Percentiles rank a stretch among this genome's conserved stretches.
Conservation (phyloP, 2,329 filamentous ascomycete species). For the Botrytis porri region DNA sequence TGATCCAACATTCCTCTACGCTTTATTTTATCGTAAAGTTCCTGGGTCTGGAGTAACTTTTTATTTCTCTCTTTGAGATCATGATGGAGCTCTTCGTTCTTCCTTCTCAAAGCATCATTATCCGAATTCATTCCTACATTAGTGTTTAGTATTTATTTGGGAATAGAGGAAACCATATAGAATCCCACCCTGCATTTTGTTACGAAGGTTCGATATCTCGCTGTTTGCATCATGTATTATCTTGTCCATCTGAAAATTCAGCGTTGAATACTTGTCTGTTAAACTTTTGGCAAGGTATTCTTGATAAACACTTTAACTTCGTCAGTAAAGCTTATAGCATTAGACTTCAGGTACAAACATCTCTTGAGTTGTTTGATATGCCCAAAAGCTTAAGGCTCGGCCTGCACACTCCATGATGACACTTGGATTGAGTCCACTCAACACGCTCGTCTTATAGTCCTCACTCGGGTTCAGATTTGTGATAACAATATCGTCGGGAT, state of each 20-base stretch:
- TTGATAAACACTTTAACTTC: conserved; percentile 63
- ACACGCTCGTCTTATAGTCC: conserved; percentile 83
- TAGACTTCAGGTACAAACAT: conserved; percentile 53
- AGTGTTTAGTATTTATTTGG: conserved; percentile 19
- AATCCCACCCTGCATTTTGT: conserved; percentile 59
- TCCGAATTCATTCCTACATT: conserved; percentile 54
- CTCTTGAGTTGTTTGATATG: conserved; percentile 80
- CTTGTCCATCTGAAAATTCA: conserved; percentile 68
- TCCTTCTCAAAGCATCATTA: conserved; percentile 61
- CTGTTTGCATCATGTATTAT: conserved; percentile 71
- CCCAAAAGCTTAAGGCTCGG: conserved; percentile 78
- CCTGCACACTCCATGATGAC: conserved; percentile 85
- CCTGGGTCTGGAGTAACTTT: conserved; percentile 66
- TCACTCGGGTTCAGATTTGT: conserved; percentile 74
- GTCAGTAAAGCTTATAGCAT: conserved; percentile 31
- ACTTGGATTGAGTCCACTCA: conserved; percentile 78
- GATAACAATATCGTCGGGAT: conserved; percentile 71
- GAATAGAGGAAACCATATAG: background rate
- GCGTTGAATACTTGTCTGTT: conserved; percentile 64
- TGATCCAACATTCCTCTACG: conserved; percentile 53
- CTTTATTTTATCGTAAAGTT: conserved; percentile 60
- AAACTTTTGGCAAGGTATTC: conserved; percentile 69
- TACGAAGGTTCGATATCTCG: conserved; percentile 65
- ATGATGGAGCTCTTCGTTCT: conserved; percentile 68
- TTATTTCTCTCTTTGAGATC: conserved; percentile 68